phyloP scores from a whole-genome alignment of 768 basidiomycete genomes.

The Panaeolus cyanescens region DNA sequence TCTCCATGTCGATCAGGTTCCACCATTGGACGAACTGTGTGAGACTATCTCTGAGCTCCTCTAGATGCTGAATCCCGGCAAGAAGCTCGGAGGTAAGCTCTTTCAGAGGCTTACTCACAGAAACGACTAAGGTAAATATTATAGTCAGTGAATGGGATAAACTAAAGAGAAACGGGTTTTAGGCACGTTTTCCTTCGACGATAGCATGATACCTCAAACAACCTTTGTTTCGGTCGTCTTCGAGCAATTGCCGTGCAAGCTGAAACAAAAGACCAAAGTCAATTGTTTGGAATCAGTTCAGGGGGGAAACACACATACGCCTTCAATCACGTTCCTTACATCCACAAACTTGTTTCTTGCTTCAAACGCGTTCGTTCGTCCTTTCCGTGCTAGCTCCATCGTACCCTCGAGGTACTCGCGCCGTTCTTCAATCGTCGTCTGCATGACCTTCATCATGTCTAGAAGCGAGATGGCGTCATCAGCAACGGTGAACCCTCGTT shows the following conservation, averaged over 20 bases:
- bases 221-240: background rate
- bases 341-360: slow-evolving; percentile 11
- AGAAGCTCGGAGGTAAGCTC: slow-evolving; percentile 7
- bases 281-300: background rate
- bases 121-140: background rate
- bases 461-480: slow-evolving; percentile 15
- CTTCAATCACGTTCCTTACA: slow-evolving; percentile 12
- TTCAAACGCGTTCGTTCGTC: slow-evolving; percentile 9
- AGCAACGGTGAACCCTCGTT: slow-evolving; percentile 13
- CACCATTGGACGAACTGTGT: slow-evolving; percentile 16
- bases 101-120: background rate
- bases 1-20: slow-evolving; percentile 19
- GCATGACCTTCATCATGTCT: slow-evolving; percentile 4
- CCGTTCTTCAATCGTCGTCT: background rate
- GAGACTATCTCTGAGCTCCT: slow-evolving; percentile 14
- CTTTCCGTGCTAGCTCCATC: background rate
- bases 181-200: background rate
- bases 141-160: background rate
- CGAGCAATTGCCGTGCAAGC: background rate
- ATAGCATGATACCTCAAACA: background rate
- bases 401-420: background rate
- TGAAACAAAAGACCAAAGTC: background rate
- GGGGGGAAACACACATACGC: background rate
- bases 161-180: background rate
- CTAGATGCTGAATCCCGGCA: slow-evolving; percentile 15